Evolutionary conservation across 352 stramenopile species (phyloP).

Genomic region (Phytophthora hibernalis): DNA sequence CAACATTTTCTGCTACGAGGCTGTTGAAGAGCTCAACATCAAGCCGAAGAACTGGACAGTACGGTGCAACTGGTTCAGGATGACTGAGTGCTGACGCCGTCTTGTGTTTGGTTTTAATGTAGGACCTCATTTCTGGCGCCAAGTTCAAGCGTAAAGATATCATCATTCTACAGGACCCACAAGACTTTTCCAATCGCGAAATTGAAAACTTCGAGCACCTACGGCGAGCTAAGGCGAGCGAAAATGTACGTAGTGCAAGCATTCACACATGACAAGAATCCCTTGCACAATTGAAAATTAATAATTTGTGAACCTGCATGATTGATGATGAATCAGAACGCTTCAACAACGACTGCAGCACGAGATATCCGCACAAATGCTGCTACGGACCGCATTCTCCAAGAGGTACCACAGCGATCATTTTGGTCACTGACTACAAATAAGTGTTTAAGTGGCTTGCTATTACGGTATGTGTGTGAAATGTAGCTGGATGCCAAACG

Average conservation of each 20-base stretch:
- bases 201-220: slow-evolving; percentile 99
- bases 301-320: not conserved
- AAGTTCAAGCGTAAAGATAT: slow-evolving; percentile 95
- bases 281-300: too few relatives aligned
- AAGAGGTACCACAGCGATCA: slow-evolving; percentile 51
- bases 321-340: slow-evolving; percentile 19
- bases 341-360: slow-evolving; percentile 10
- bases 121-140: slow-evolving; percentile 94
- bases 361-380: slow-evolving; percentile 85
- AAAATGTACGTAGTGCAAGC: slow-evolving; percentile 37
- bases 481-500: slow-evolving; percentile 72
- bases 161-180: slow-evolving; percentile 95
- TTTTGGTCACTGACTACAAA: not conserved
- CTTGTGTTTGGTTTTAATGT: slow-evolving; percentile 10
- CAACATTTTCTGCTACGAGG: slow-evolving; percentile 98
- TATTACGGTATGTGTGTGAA: not conserved
- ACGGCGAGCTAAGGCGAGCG: slow-evolving; percentile 60
- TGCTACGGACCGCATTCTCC: slow-evolving; percentile 83
- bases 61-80: not conserved
- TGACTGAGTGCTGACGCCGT: slow-evolving; percentile 21
- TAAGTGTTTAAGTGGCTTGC: not conserved
- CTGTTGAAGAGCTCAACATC: slow-evolving; percentile 98
- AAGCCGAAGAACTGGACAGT: slow-evolving; percentile 97
- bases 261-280: not conserved
- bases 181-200: slow-evolving; percentile 92